phyloP scores from a whole-genome alignment of 768 basidiomycete genomes.

The Macrocybe gigantea region DNA sequence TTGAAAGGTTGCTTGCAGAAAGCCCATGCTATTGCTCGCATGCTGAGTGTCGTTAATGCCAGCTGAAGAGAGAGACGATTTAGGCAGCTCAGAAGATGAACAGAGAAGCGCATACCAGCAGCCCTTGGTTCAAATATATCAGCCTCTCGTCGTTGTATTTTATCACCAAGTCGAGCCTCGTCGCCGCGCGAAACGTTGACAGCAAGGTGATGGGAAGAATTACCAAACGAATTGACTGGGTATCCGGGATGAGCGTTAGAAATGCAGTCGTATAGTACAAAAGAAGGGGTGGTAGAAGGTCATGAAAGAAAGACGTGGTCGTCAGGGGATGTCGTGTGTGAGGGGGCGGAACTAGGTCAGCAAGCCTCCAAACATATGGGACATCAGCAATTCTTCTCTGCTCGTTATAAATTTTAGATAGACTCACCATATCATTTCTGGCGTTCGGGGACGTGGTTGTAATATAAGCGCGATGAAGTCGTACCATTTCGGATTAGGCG shows the following conservation, averaged over 20 bases:
- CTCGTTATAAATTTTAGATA: background rate
- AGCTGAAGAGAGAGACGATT: constrained; percentile 22
- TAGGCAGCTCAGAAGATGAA: background rate
- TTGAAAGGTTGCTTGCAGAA: constrained; percentile 27
- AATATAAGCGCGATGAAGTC: background rate
- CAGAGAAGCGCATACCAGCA: constrained; percentile 29
- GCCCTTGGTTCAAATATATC: constrained; percentile 36
- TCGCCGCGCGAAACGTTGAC: constrained; percentile 34
- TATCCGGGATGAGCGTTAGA: constrained; percentile 43
- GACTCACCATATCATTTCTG: constrained; percentile 12
- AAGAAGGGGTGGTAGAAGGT: constrained; percentile 34
- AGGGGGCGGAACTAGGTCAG: constrained; percentile 21
- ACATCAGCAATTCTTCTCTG: background rate
- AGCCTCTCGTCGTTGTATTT: constrained; percentile 26
- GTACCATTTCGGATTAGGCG: background rate
- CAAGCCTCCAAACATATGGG: constrained; percentile 14
- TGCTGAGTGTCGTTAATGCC: constrained; percentile 25
- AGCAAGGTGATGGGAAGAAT: constrained; percentile 45
- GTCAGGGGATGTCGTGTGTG: constrained; percentile 30
- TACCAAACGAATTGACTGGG: constrained; percentile 35
- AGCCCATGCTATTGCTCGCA: constrained; percentile 36
- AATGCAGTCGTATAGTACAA: constrained; percentile 48
- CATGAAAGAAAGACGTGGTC: constrained; percentile 22
- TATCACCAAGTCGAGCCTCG: constrained; percentile 35
- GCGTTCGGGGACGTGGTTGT: background rate